A percentile compares a stretch with the other conserved stretches of the same genome.
Conservation (phyloP, 2,329 filamentous ascomycete genomes). For the Monosporascus sp. region DNA sequence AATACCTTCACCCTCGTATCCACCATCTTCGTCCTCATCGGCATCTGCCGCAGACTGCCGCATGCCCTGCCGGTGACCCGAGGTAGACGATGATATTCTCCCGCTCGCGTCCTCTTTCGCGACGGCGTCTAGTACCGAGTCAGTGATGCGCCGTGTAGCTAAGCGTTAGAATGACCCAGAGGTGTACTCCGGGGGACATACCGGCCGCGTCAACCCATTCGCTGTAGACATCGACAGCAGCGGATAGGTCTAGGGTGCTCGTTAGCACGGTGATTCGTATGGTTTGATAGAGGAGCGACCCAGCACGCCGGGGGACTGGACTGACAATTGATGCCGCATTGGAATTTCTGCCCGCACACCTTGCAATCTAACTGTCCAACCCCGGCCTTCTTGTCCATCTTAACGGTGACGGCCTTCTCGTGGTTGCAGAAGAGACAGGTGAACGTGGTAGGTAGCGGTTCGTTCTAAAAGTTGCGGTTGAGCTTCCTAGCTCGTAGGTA, state of each 20-base stretch:
- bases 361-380: constrained; percentile 85
- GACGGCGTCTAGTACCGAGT: constrained; percentile 38
- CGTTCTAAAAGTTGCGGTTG: constrained; percentile 41
- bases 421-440: constrained; percentile 98
- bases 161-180: constrained; percentile 1
- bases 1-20: constrained; percentile 50
- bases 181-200: constrained; percentile 23
- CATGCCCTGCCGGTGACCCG: constrained; percentile 11
- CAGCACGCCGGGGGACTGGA: background rate
- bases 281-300: constrained; percentile 4
- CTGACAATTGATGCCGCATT: constrained; percentile 85
- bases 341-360: constrained; percentile 88
- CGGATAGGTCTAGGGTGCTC: constrained; percentile 65
- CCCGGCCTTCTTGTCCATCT: constrained; percentile 88
- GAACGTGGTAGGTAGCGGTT: constrained; percentile 76
- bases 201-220: constrained; percentile 92
- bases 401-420: constrained; percentile 85
- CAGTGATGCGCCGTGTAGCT: constrained; percentile 11
- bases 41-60: constrained; percentile 22
- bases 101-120: constrained; percentile 35
- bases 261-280: background rate
- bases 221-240: constrained; percentile 89
- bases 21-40: constrained; percentile 46
- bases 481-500: background rate
- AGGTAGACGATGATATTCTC: constrained; percentile 9